Evolutionary conservation across 2,329 filamentous ascomycete species (phyloP).

Genomic region (Emericellopsis atlantica): DNA sequence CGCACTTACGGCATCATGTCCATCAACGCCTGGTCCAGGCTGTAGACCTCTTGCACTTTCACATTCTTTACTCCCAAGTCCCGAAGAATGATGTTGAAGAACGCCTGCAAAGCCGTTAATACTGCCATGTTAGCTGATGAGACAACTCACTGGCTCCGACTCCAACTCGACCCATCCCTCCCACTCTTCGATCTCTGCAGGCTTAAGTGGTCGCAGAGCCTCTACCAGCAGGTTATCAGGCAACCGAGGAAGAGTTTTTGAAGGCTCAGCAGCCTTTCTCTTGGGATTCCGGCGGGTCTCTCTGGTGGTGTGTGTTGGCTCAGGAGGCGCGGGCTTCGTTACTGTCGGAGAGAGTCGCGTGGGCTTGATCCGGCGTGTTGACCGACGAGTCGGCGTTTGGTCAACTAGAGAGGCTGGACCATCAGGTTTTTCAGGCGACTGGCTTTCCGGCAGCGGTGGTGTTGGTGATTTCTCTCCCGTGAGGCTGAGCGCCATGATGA

Average conservation of each 20-base stretch:
- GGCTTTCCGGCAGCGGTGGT: too few species aligned
- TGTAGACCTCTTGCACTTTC: slow-evolving; percentile 64
- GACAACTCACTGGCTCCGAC: slow-evolving; percentile 62
- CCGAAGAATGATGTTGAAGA: slow-evolving; percentile 76
- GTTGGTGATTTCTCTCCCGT: neutral
- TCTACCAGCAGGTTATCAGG: slow-evolving; percentile 20
- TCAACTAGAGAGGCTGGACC: neutral
- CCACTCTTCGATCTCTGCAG: slow-evolving; percentile 47
- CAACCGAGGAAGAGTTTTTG: neutral
- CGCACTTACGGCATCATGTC: slow-evolving; percentile 44
- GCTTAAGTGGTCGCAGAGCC: slow-evolving; percentile 31
- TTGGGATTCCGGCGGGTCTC: slow-evolving; percentile 26
- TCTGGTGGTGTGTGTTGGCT: neutral
- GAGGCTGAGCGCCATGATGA: neutral
- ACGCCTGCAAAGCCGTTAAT: slow-evolving; percentile 36
- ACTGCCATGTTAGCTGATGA: neutral
- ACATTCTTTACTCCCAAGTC: slow-evolving; percentile 65
- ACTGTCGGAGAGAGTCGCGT: too few species aligned
- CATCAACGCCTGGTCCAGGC: slow-evolving; percentile 54
- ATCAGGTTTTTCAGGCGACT: neutral
- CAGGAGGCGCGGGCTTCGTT: neutral
- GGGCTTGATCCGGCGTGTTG: too few species aligned
- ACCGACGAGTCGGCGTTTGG: too few species aligned
- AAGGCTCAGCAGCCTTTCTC: slow-evolving; percentile 24
- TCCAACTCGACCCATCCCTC: slow-evolving; percentile 74